phyloP scores from a whole-genome alignment of 2,329 filamentous ascomycete genomes.

The Rhexocercosporidium sp. region DNA sequence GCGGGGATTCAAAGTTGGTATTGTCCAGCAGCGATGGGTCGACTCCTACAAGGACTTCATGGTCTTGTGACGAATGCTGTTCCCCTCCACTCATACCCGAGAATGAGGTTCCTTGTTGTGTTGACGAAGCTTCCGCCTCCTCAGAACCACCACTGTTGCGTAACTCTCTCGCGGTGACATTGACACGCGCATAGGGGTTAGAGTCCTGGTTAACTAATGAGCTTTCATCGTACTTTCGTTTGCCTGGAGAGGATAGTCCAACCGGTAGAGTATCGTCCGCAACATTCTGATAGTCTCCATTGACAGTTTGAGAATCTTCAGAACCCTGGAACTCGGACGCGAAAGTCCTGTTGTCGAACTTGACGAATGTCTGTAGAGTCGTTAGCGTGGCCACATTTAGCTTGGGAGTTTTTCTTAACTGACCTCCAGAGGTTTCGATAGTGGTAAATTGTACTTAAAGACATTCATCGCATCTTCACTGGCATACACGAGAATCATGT shows the following conservation, averaged over 20 bases:
- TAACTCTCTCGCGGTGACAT: conserved; percentile 22
- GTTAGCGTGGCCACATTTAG: conserved; percentile 17
- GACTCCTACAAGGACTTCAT: conserved; percentile 35
- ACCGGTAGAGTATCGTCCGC: conserved; percentile 17
- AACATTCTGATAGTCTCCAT: conserved; percentile 15
- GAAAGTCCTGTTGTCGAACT: conserved; percentile 58
- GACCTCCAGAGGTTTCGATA: conserved; percentile 49
- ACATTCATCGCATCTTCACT: conserved; percentile 52
- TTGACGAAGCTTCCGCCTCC: neutral
- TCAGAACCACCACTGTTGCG: neutral
- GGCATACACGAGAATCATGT: conserved; percentile 58
- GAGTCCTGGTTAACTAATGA: conserved; percentile 24
- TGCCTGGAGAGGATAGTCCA: conserved; percentile 33
- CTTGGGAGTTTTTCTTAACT: conserved; percentile 24
- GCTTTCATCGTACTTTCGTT: conserved; percentile 37
- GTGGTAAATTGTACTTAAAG: conserved; percentile 38
- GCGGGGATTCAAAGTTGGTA: neutral
- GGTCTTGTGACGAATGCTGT: conserved; percentile 7
- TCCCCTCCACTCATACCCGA: neutral
- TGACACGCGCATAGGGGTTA: conserved; percentile 15
- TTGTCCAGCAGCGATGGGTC: conserved; percentile 29
- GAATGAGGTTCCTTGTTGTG: neutral
- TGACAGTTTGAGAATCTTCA: conserved; percentile 20
- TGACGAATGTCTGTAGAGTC: conserved; percentile 51
- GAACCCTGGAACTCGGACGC: conserved; percentile 49